Conservation (phyloP, 805 yeast species). For the Debaryomyces maramus region DNA sequence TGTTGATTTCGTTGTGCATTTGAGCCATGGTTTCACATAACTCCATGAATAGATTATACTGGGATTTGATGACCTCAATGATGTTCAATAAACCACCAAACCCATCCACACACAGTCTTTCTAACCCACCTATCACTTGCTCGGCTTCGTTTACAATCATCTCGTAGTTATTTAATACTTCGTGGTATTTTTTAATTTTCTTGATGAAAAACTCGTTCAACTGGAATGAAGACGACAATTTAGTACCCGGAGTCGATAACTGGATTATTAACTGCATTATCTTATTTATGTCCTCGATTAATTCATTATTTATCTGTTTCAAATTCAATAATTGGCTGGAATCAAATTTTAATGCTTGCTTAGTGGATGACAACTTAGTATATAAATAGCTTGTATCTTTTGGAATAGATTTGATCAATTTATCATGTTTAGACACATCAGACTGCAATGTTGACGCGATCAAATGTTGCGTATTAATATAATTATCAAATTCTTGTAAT, state of each 20-base stretch:
- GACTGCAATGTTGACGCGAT: constrained; percentile 68
- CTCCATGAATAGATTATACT: constrained; percentile 71
- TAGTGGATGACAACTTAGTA: constrained; percentile 60
- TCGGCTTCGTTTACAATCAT: constrained; percentile 62
- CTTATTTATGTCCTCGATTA: constrained; percentile 50
- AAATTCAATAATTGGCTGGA: constrained; percentile 34
- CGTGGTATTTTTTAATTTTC: constrained; percentile 51
- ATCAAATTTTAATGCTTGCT: constrained; percentile 59
- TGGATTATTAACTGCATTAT: constrained; percentile 55
- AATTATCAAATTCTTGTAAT: constrained; percentile 67
- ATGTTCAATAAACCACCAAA: constrained; percentile 45
- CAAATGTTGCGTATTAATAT: constrained; percentile 70
- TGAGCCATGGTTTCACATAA: constrained; percentile 73
- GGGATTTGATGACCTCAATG: constrained; percentile 63
- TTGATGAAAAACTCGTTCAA: constrained; percentile 55
- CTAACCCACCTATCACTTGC: constrained; percentile 47
- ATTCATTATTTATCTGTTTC: constrained; percentile 39
- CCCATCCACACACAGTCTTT: constrained; percentile 38
- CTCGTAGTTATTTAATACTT: constrained; percentile 56
- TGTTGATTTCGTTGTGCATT: constrained; percentile 47
- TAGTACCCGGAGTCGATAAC: constrained; percentile 54
- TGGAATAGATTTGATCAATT: constrained; percentile 68
- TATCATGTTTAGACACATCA: constrained; percentile 61
- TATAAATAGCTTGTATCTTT: constrained; percentile 66
- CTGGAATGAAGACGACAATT: constrained; percentile 54